Conservation (phyloP, 495 filamentous ascomycete genomes). For the Pyrenula massariospora region DNA sequence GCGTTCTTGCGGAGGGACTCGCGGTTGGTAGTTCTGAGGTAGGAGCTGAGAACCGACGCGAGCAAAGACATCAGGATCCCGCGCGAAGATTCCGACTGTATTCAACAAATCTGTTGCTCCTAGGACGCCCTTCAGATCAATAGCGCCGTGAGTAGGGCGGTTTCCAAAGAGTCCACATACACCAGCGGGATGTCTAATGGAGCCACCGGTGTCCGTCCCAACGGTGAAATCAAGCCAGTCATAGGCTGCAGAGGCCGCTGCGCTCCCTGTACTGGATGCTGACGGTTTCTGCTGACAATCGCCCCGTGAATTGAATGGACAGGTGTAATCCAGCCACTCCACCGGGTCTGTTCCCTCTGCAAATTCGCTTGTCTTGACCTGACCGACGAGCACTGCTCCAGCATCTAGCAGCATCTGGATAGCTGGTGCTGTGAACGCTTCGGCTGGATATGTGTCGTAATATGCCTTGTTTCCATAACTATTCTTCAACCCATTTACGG, state of each 20-base stretch:
- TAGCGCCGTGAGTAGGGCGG: conserved; percentile 34
- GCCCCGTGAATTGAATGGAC: conserved; percentile 45
- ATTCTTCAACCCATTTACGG: conserved; percentile 40
- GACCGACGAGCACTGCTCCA: conserved; percentile 48
- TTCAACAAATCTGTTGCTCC: conserved; percentile 32
- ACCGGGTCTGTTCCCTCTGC: conserved; percentile 41
- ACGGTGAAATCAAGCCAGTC: conserved; percentile 44
- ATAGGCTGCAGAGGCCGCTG: conserved; percentile 34
- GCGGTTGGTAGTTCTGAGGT: neutral
- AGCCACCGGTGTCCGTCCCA: conserved; percentile 36
- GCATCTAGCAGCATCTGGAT: conserved; percentile 46
- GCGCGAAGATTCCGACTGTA: conserved; percentile 26
- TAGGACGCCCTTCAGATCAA: conserved; percentile 29
- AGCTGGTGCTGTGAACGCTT: conserved; percentile 28
- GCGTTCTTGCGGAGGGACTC: neutral
- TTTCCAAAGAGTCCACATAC: conserved; percentile 38
- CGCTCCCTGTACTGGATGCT: conserved; percentile 34
- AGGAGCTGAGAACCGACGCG: neutral
- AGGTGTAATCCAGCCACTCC: conserved; percentile 42
- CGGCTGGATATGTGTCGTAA: conserved; percentile 37
- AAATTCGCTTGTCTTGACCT: conserved; percentile 47
- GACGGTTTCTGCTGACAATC: conserved; percentile 42
- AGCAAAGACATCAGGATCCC: conserved; percentile 1
- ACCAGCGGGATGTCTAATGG: conserved; percentile 32
- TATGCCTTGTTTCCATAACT: conserved; percentile 45